Percentiles rank a stretch among this genome's conserved stretches.
These are phyloP conservation scores for Articulospora tetracladia DNA, from an alignment of 495 filamentous ascomycete genomes.

Conservation along the genomic window DNA sequence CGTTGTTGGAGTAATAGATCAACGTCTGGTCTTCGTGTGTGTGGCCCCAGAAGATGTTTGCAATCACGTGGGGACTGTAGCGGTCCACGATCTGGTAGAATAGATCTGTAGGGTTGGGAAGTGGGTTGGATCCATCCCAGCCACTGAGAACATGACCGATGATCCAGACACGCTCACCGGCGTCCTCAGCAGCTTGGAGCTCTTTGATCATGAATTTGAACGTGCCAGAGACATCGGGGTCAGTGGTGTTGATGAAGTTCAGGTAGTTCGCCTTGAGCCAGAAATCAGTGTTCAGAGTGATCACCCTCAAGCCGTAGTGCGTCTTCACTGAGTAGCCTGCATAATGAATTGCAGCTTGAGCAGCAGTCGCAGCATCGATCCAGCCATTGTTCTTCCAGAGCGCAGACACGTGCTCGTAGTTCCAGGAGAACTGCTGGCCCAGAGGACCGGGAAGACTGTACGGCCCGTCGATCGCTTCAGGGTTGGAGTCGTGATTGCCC, in stretches of 20 bases:
- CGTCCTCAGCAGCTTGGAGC: slow-evolving; percentile 47
- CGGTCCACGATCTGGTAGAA: slow-evolving; percentile 52
- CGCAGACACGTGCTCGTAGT: slow-evolving; percentile 43
- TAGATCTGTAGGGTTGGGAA: slow-evolving; percentile 48
- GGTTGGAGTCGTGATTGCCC: slow-evolving; percentile 53
- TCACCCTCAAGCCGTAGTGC: slow-evolving; percentile 42
- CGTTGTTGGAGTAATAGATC: slow-evolving; percentile 49
- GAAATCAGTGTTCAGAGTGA: slow-evolving; percentile 55
- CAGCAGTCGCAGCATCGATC: slow-evolving; percentile 38
- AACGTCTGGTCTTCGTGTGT: slow-evolving; percentile 54
- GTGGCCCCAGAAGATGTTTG: slow-evolving; percentile 52
- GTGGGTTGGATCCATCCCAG: slow-evolving; percentile 46
- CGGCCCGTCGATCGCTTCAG: slow-evolving; percentile 28
- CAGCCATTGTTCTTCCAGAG: slow-evolving; percentile 47
- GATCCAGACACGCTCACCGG: slow-evolving; percentile 51
- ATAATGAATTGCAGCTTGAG: slow-evolving; percentile 34
- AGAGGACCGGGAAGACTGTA: slow-evolving; percentile 41
- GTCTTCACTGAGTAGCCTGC: slow-evolving; percentile 45
- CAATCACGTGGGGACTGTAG: slow-evolving; percentile 52
- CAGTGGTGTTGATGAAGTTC: slow-evolving; percentile 48
- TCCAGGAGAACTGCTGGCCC: slow-evolving; percentile 52
- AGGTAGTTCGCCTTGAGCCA: slow-evolving; percentile 49
- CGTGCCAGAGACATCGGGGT: slow-evolving; percentile 45
- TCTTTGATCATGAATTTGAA: slow-evolving; percentile 47
- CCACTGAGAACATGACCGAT: slow-evolving; percentile 50